Evolutionary conservation across 176 grass and related monocot species (phyloP).

Genomic region (Sorghum bicolor): DNA sequence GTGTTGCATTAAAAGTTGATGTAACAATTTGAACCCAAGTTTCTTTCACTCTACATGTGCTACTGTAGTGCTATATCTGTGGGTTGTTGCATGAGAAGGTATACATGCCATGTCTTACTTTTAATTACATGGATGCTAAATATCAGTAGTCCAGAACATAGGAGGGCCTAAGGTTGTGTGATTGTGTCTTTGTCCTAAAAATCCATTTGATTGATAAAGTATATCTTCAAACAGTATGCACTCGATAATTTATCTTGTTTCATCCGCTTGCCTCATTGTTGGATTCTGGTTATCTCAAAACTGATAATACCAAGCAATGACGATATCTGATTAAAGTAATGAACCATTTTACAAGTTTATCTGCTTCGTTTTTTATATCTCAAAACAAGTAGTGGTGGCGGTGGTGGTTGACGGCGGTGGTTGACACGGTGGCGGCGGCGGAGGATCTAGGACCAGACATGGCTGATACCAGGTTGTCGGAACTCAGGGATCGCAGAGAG

Average conservation of each 20-base stretch:
- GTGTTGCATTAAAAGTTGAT: not conserved
- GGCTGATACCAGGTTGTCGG: too few species aligned
- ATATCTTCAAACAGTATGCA: not conserved
- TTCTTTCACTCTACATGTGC: not conserved
- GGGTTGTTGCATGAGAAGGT: slow-evolving; percentile 5
- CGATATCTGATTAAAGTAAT: not conserved
- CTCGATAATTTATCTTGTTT: not conserved
- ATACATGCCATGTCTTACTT: not conserved
- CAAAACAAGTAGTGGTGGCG: too few species aligned
- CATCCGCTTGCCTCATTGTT: not conserved
- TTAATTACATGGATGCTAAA: not conserved
- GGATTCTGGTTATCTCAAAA: not conserved
- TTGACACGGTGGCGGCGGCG: too few species aligned
- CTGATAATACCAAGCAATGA: not conserved
- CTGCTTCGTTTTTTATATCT: not conserved
- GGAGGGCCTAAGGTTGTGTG: not conserved
- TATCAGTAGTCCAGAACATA: slow-evolving; percentile 15
- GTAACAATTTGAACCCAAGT: not conserved
- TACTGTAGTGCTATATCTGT: not conserved
- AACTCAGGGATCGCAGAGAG: too few species aligned
- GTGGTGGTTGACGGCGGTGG: too few species aligned
- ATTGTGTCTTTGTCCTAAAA: not conserved
- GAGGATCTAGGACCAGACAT: too few species aligned
- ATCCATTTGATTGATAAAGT: slow-evolving; percentile 1
- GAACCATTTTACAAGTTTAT: not conserved